These are phyloP conservation scores for Fraxinus floribunda DNA, from an alignment of 305 asterid genomes.

Conservation along the genomic window DNA sequence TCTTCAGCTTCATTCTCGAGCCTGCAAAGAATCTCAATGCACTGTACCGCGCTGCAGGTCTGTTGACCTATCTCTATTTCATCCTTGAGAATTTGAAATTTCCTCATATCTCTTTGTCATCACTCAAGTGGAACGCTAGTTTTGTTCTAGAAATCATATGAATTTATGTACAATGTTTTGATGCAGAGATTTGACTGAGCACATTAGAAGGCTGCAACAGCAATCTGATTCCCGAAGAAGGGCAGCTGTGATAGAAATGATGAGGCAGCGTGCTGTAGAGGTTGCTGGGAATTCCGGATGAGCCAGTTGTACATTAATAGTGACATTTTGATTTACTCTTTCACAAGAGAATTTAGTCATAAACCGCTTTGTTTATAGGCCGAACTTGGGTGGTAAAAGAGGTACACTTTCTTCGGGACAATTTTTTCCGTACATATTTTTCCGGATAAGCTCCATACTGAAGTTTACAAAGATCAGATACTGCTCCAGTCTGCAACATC, in stretches of 20 bases:
- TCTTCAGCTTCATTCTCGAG: slow-evolving; percentile 93
- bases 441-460: slow-evolving; percentile 29
- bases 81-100: neutral
- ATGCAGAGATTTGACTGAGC: slow-evolving; percentile 61
- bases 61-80: slow-evolving; percentile 17
- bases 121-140: neutral
- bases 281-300: slow-evolving; percentile 37
- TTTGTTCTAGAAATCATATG: neutral
- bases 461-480: slow-evolving; percentile 19
- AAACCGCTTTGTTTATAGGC: slow-evolving; percentile 15
- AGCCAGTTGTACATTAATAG: slow-evolving; percentile 29
- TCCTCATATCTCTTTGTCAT: neutral
- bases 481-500: slow-evolving; percentile 5
- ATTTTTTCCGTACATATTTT: slow-evolving; percentile 9
- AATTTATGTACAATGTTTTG: neutral
- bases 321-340: slow-evolving; percentile 8
- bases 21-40: slow-evolving; percentile 92
- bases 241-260: slow-evolving; percentile 77
- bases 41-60: slow-evolving; percentile 98
- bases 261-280: slow-evolving; percentile 71
- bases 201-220: slow-evolving; percentile 57
- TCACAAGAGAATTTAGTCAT: slow-evolving; percentile 14
- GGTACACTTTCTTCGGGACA: slow-evolving; percentile 12
- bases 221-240: slow-evolving; percentile 71
- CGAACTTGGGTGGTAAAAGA: slow-evolving; percentile 5